These are phyloP conservation scores for Ophiostoma australiae DNA, from an alignment of 2,329 filamentous ascomycete genomes.

Conservation along the genomic window DNA sequence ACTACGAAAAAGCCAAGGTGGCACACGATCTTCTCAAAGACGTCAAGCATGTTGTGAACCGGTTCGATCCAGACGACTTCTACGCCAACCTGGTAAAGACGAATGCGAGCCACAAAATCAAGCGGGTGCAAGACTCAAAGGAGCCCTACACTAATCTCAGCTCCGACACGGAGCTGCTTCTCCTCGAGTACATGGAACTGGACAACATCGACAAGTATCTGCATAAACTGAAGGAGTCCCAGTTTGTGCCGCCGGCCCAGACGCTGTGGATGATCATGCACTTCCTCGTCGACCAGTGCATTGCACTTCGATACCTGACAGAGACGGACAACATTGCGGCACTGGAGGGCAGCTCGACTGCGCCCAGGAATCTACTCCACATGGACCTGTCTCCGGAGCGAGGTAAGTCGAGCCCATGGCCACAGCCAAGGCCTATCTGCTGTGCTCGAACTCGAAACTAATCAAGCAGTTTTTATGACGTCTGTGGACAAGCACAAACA, in stretches of 20 bases:
- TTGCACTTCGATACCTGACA: neutral
- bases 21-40: neutral
- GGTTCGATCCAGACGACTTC: neutral
- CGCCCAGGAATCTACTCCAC: slow-evolving; percentile 9
- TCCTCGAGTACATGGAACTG: slow-evolving; percentile 12
- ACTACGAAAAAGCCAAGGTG: neutral
- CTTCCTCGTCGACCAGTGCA: slow-evolving; percentile 13
- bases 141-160: neutral
- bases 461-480: neutral
- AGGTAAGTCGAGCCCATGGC: slow-evolving; percentile 4
- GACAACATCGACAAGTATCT: slow-evolving; percentile 11
- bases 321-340: neutral
- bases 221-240: neutral
- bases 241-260: neutral
- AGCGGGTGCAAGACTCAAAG: neutral
- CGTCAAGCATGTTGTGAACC: neutral
- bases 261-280: slow-evolving; percentile 9
- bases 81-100: neutral
- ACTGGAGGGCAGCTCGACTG: neutral
- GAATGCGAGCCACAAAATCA: neutral
- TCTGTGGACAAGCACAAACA: slow-evolving; percentile 13
- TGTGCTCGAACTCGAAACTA: neutral
- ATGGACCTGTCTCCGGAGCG: slow-evolving; percentile 24
- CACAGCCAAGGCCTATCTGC: too few species aligned
- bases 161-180: neutral